Percentiles rank a stretch among this genome's conserved stretches.
Conservation (phyloP, 805 yeast species). For the Pichia cabralensis region DNA sequence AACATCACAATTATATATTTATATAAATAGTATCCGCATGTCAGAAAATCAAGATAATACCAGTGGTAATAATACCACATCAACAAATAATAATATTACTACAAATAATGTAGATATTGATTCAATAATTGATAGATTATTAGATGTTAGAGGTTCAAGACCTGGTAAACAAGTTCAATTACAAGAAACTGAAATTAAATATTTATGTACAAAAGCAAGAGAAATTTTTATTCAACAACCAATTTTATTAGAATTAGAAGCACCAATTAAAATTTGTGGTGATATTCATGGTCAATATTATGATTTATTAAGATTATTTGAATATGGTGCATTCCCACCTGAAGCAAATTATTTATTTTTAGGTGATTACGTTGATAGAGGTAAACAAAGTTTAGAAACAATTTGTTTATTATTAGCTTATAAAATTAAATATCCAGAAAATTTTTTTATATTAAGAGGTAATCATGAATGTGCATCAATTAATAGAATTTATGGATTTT, state of each 20-base stretch:
- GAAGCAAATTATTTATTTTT: slow-evolving; percentile 92
- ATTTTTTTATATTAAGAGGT: slow-evolving; percentile 93
- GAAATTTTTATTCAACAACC: slow-evolving; percentile 98
- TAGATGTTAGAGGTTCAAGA: slow-evolving; percentile 96
- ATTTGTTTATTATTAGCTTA: slow-evolving; percentile 89
- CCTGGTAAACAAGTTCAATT: slow-evolving; percentile 96
- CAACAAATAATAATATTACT: no score
- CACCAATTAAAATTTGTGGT: slow-evolving; percentile 95
- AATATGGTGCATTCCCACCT: slow-evolving; percentile 98
- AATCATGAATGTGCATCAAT: slow-evolving; percentile 98
- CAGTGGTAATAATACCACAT: no score
- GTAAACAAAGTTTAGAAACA: slow-evolving; percentile 94
- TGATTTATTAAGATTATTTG: slow-evolving; percentile 88
- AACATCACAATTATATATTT: no score
- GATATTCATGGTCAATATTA: slow-evolving; percentile 98
- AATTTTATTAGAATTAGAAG: slow-evolving; percentile 87
- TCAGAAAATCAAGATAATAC: no score
- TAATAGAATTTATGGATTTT: slow-evolving; percentile 95
- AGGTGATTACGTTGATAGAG: slow-evolving; percentile 98
- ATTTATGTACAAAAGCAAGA: slow-evolving; percentile 93
- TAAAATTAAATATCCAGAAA: slow-evolving; percentile 96
- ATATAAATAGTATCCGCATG: no score
- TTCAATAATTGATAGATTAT: slow-evolving; percentile 90
- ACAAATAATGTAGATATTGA: slow-evolving; percentile 96
- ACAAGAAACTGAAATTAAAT: slow-evolving; percentile 89